A percentile compares a stretch with the other conserved stretches of the same genome.
Evolutionary conservation across 2,329 filamentous ascomycete genomes (phyloP).

Genomic region (Ilyonectria destructans): DNA sequence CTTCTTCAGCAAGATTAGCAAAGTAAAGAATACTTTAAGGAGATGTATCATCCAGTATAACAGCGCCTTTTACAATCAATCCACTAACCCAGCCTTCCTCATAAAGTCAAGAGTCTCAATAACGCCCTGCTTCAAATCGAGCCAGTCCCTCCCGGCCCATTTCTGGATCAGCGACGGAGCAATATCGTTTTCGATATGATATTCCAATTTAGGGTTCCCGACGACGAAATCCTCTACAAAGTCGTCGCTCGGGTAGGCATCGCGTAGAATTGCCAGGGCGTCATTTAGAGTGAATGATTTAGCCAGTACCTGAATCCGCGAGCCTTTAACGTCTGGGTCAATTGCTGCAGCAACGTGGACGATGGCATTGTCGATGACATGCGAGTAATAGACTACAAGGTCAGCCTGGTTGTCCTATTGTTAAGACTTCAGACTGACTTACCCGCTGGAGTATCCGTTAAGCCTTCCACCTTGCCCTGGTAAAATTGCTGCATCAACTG

Average conservation of each 20-base stretch:
- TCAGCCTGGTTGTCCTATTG: not conserved
- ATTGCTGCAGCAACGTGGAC: slow-evolving; percentile 4
- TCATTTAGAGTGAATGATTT: slow-evolving; percentile 8
- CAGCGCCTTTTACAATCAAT: not conserved
- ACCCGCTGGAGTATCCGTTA: not conserved
- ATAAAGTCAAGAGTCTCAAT: slow-evolving; percentile 9
- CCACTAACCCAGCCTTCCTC: not conserved
- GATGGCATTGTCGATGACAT: not conserved
- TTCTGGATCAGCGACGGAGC: slow-evolving; percentile 15
- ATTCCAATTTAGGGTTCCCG: slow-evolving; percentile 1
- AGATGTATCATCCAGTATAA: too few species aligned
- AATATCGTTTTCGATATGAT: slow-evolving; percentile 20
- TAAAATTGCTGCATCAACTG: slow-evolving; percentile 15
- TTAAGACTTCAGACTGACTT: not conserved
- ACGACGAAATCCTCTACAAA: slow-evolving; percentile 4
- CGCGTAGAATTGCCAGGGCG: slow-evolving; percentile 11
- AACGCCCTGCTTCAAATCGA: slow-evolving; percentile 7
- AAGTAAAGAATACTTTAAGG: too few species aligned
- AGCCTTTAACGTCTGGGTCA: slow-evolving; percentile 4
- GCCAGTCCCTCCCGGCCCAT: slow-evolving; percentile 18
- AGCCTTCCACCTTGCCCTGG: not conserved
- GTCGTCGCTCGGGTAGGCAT: slow-evolving; percentile 8
- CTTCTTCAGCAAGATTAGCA: too few species aligned
- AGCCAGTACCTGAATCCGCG: slow-evolving; percentile 9
- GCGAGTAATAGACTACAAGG: slow-evolving; percentile 4